Evolutionary conservation across 306 rosid genomes (phyloP), one percentile per base, ranked within the genome.

Genomic region (Oxytropis ochrocephala): DNA sequence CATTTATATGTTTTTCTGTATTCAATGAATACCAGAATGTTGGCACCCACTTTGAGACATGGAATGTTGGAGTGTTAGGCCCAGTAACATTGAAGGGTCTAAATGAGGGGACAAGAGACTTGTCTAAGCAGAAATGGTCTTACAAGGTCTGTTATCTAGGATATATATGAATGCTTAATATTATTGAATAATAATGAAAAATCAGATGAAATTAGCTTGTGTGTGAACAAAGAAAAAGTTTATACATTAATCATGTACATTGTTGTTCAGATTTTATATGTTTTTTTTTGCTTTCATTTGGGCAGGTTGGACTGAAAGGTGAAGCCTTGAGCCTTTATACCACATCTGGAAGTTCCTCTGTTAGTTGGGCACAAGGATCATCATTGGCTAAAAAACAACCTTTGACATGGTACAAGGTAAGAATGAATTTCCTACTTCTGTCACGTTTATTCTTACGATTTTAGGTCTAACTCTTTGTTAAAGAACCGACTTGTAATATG

Each of bases 401-500:
- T 43, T 75, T 93, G 79, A 86, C 92, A 60, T 95, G 99, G 99
- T 95, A 95, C 87, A 95, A 91, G 97, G 98, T 92, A 56, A 67
- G 80, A 76, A 60, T 33, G 11, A 14, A 11, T 59, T 54, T 57
- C 14, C 47, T 17, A 49, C 66, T 33, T 70, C 13, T 6, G 3
- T 62, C 10, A n/a, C 48, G 1, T 38, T 38, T 38, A 5, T 76
- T 24, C 29, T 24, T 1, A 24, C 3, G 29, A 24, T 24, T 24
- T 24, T 24, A 24, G 29, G 29, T 4, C 29, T 2, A 4, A 24
- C 29, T 24, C 29, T 24, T 24, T 4, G 3, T 24, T 2, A 24
- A 0, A 24, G 3, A 24, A 24, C 29, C 29, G 29, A 24, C 29
- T 24, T 24, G 29, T 24, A 24, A 24, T 1, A 2, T 24, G 29